These are phyloP conservation scores for Paecilomyces formosus DNA, from an alignment of 2,329 filamentous ascomycete genomes.

Conservation along the genomic window DNA sequence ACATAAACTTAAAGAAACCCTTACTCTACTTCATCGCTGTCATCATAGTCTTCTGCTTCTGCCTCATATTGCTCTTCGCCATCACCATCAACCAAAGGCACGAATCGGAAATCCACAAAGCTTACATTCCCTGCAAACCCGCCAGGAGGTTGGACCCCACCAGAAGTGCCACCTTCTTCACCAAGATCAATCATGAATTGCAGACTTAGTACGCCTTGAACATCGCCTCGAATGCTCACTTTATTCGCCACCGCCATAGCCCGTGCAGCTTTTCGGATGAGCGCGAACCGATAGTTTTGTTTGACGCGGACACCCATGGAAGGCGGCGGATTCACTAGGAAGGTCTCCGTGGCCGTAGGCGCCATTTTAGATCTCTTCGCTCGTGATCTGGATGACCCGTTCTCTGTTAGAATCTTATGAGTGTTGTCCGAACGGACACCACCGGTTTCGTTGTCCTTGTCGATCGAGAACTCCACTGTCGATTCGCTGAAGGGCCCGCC, in stretches of 20 bases:
- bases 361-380: slow-evolving; percentile 28
- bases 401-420: slow-evolving; percentile 27
- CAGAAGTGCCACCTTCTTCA: slow-evolving; percentile 19
- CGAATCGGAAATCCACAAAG: slow-evolving; percentile 42
- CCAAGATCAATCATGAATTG: slow-evolving; percentile 95
- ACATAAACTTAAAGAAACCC: not conserved
- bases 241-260: slow-evolving; percentile 94
- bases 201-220: slow-evolving; percentile 82
- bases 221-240: slow-evolving; percentile 81
- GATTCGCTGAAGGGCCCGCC: slow-evolving; percentile 54
- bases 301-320: slow-evolving; percentile 54
- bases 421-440: slow-evolving; percentile 17
- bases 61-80: slow-evolving; percentile 23
- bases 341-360: slow-evolving; percentile 42
- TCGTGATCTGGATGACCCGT: slow-evolving; percentile 26
- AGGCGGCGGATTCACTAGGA: slow-evolving; percentile 51
- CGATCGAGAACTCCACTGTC: slow-evolving; percentile 52
- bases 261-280: slow-evolving; percentile 75
- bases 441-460: slow-evolving; percentile 23
- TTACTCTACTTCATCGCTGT: not conserved
- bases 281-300: slow-evolving; percentile 78
- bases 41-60: slow-evolving; percentile 6
- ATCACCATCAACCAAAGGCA: slow-evolving; percentile 37
- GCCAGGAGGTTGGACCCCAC: slow-evolving; percentile 12
- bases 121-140: slow-evolving; percentile 25